These are phyloP conservation scores for Alternaria infectoria DNA, from an alignment of 2,329 filamentous ascomycete species.

Conservation along the genomic window DNA sequence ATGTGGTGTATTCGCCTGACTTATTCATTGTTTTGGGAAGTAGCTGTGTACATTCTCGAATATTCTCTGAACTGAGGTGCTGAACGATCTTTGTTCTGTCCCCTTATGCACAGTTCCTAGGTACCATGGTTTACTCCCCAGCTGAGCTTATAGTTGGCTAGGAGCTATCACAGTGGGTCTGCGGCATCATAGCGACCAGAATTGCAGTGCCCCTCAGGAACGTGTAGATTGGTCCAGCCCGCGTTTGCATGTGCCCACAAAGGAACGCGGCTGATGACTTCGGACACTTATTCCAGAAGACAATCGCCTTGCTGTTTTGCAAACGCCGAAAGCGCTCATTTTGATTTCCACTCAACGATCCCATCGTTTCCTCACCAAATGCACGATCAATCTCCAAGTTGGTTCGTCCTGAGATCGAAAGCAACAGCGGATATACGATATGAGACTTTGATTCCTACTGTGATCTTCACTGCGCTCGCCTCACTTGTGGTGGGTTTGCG, in stretches of 20 bases:
- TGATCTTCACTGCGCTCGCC: slow-evolving; percentile 34
- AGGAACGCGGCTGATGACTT: neutral
- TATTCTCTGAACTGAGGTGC: neutral
- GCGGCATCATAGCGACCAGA: slow-evolving; percentile 14
- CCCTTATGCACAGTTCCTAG: neutral
- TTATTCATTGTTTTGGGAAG: neutral
- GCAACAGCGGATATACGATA: slow-evolving; percentile 30
- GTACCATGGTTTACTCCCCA: neutral
- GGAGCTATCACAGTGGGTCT: neutral
- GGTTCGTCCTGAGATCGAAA: slow-evolving; percentile 29
- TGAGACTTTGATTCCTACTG: slow-evolving; percentile 32
- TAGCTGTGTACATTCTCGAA: neutral
- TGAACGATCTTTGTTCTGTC: neutral
- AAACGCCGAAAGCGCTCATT: neutral
- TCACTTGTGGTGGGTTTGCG: slow-evolving; percentile 29
- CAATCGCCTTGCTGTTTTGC: neutral
- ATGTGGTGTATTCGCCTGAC: neutral
- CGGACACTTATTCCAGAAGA: neutral
- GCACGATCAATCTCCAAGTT: slow-evolving; percentile 28
- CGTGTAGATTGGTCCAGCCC: neutral
- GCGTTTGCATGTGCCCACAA: neutral
- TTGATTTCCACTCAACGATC: neutral
- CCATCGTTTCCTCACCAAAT: slow-evolving; percentile 11
- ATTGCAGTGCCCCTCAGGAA: neutral
- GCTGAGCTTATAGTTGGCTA: neutral